Evolutionary conservation across 495 filamentous ascomycete genomes (phyloP), one percentile per base, ranked within the genome.

Genomic region (Penicillium turbatum): DNA sequence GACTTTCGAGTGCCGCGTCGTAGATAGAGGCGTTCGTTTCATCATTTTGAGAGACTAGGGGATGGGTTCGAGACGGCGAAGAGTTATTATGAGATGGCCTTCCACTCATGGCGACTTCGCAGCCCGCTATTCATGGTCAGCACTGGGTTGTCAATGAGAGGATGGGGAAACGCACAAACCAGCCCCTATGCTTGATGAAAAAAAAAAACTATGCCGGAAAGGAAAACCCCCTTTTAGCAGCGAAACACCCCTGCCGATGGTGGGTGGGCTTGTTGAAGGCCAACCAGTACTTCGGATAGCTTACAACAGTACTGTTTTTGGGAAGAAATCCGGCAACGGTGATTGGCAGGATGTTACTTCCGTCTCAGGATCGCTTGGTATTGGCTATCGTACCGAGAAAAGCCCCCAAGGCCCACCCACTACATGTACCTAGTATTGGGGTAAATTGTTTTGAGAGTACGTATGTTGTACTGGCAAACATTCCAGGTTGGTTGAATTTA

Each of bases 121-220:
- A 38, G 26, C 24, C 47, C 35, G 34, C 21, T 49, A 12, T 17
- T 37, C 47, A 49, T 49, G 7, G 47, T 39, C 35, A 37, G 47
- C n/a, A 32, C 24, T 38, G 4, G 30, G 15, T 10, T 17, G 15
- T 27, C 35, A 43, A 7, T 26, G 27, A 10, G 2, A 8, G n/a
- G 12, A 44, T 16, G 7, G 4, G 16, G 27, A 17, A 15, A 44
- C 41, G 26, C 41, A 44, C 41, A 43, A 17, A 44, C 41, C 41
- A 31, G 15, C n/a, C 35, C 1, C 13, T 15, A 17, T 13, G 21
- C n/a, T n/a, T 44, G 24, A 10, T 13, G 15, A 6, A 11, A 15
- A 30, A 6, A 6, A 11, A 15, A 30, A 6, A 5, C 21, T 5
- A 2, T 12, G 21, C 21, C 32, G 5, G 35, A 37, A 15, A 44